Conservation (phyloP, 306 rosid genomes). For the Gastrolobium bilobum region DNA sequence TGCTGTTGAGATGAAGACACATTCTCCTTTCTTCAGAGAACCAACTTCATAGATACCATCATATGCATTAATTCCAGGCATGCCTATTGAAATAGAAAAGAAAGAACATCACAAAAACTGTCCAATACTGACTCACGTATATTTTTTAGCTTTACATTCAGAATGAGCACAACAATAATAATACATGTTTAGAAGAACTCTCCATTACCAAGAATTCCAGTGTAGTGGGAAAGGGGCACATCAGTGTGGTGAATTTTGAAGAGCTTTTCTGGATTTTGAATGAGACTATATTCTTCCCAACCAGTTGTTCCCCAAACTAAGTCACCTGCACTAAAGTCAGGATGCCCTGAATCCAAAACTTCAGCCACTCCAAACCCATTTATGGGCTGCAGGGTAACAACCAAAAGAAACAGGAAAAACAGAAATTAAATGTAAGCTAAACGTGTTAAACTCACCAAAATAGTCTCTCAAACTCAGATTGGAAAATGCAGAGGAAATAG, state of each 20-base stretch:
- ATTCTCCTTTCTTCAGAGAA: slow-evolving; percentile 43
- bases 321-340: slow-evolving; percentile 63
- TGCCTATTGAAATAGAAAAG: slow-evolving; percentile 38
- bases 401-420: background rate
- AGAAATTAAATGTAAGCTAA: background rate
- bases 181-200: background rate
- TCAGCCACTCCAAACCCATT: slow-evolving; percentile 59
- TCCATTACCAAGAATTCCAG: slow-evolving; percentile 76
- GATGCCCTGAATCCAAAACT: slow-evolving; percentile 68
- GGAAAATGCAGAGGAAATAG: background rate
- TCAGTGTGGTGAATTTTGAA: slow-evolving; percentile 65
- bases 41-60: slow-evolving; percentile 41
- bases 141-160: background rate
- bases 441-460: background rate
- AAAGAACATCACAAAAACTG: background rate
- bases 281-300: slow-evolving; percentile 74
- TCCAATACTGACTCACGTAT: no score
- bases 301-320: slow-evolving; percentile 70
- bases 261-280: slow-evolving; percentile 45
- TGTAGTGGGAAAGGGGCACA: slow-evolving; percentile 73
- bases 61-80: slow-evolving; percentile 54
- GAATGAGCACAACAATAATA: background rate
- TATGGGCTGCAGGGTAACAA: slow-evolving; percentile 47
- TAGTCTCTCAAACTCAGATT: background rate
- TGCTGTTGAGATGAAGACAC: slow-evolving; percentile 50